Conservation (phyloP, 164 flowering plant species). For the Paratinospora sagittata region DNA sequence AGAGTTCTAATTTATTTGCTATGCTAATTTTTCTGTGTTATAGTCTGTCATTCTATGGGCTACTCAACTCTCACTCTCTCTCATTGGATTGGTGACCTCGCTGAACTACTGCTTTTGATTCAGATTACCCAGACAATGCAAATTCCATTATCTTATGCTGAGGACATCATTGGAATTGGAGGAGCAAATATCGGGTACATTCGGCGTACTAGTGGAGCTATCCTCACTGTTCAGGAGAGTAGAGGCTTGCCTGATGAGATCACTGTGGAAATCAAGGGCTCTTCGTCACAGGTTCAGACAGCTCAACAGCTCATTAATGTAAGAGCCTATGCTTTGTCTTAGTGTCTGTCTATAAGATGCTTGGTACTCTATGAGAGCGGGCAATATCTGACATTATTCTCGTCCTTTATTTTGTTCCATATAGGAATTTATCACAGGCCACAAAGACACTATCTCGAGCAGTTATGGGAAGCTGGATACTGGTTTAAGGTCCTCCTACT, state of each 20-base stretch:
- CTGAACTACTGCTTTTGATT: conserved; percentile 1
- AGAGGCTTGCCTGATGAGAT: conserved; percentile 80
- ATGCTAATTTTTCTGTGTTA: no score
- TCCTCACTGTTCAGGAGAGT: conserved; percentile 79
- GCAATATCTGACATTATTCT: background rate
- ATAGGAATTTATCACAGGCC: conserved; percentile 58
- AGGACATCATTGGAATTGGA: conserved; percentile 84
- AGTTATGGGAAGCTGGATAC: conserved; percentile 44
- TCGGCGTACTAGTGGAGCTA: conserved; percentile 85
- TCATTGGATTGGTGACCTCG: background rate
- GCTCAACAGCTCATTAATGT: conserved; percentile 93
- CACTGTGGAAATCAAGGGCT: conserved; percentile 86
- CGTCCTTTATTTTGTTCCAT: background rate
- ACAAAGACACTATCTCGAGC: conserved; percentile 43
- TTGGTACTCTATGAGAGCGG: background rate
- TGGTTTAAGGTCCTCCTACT: conserved; percentile 45
- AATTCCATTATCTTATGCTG: conserved; percentile 85
- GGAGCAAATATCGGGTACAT: conserved; percentile 84
- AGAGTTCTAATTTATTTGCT: background rate
- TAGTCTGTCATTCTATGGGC: no score
- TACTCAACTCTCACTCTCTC: no score
- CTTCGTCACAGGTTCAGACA: conserved; percentile 78
- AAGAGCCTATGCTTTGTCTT: background rate
- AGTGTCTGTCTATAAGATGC: background rate
- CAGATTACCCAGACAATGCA: conserved; percentile 91